phyloP scores from a whole-genome alignment of 225 moss, liverwort and hornwort genomes.

The Bryoerythrophyllum caledonicum region DNA sequence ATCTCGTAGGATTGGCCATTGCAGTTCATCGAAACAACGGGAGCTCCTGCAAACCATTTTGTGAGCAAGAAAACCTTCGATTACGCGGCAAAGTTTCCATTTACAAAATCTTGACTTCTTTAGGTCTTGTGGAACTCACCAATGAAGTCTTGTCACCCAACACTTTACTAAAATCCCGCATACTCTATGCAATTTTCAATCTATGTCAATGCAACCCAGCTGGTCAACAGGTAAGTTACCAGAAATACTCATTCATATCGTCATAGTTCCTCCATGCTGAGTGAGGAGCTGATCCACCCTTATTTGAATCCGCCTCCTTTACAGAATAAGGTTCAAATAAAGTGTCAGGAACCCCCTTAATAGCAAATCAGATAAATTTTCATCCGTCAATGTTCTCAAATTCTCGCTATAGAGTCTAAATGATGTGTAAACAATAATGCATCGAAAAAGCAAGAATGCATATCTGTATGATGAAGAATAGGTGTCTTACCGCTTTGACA shows the following conservation, averaged over 20 bases:
- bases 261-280: conserved; percentile 98
- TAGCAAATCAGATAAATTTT: not conserved
- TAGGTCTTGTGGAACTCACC: not conserved
- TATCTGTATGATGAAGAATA: conserved; percentile 8
- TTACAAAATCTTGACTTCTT: not conserved
- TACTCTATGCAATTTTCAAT: conserved; percentile 5
- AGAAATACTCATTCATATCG: conserved; percentile 97
- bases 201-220: conserved; percentile 5
- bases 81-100: conserved; percentile 5
- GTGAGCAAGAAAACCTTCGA: conserved; percentile 16
- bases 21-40: conserved; percentile 57
- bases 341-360: conserved; percentile 4
- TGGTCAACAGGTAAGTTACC: conserved; percentile 38
- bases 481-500: conserved; percentile 55
- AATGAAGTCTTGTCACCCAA: conserved; percentile 7
- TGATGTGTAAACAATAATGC: not conserved
- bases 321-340: conserved; percentile 12
- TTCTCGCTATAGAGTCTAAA: not conserved
- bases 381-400: not conserved
- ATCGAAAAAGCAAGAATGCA: not conserved
- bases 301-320: conserved; percentile 77
- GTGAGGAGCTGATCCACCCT: conserved; percentile 82
- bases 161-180: conserved; percentile 6
- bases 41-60: conserved; percentile 49
- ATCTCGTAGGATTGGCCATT: conserved; percentile 37